phyloP scores from a whole-genome alignment of 257 asterid species.

The Handroanthus guayacan region DNA sequence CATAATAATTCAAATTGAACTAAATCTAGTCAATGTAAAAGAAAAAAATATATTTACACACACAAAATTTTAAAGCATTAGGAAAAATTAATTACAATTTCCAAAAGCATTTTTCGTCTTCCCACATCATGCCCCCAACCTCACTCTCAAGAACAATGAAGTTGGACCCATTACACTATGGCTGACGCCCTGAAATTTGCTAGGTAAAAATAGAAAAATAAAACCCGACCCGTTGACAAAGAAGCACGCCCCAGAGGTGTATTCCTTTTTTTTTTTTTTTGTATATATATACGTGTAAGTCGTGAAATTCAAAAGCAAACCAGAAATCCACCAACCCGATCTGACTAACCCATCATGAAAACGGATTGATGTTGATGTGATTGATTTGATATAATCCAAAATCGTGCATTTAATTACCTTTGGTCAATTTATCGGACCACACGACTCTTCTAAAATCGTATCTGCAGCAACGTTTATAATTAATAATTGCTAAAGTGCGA shows the following conservation, averaged over 20 bases:
- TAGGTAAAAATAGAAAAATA: background rate
- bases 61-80: too few species aligned
- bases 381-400: slow-evolving; percentile 52
- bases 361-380: slow-evolving; percentile 50
- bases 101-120: too few species aligned
- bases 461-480: background rate
- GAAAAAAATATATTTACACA: too few species aligned
- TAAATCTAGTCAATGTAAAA: too few species aligned
- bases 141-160: too few species aligned
- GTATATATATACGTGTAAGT: slow-evolving; percentile 14
- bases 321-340: slow-evolving; percentile 57
- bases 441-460: slow-evolving; percentile 17
- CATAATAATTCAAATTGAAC: too few species aligned
- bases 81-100: too few species aligned
- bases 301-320: slow-evolving; percentile 50
- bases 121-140: too few species aligned
- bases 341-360: slow-evolving; percentile 47
- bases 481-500: slow-evolving; percentile 13
- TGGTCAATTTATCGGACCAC: slow-evolving; percentile 43
- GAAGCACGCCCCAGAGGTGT: too few species aligned
- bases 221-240: slow-evolving; percentile 47
- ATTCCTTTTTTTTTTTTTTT: too few species aligned
- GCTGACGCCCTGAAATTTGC: too few species aligned
- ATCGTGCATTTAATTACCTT: background rate
- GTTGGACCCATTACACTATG: too few species aligned